Percentiles rank a stretch among this genome's conserved stretches.
These are phyloP conservation scores for Malassezia caprae DNA, from an alignment of 1,284 basidiomycete species.

Conservation along the genomic window DNA sequence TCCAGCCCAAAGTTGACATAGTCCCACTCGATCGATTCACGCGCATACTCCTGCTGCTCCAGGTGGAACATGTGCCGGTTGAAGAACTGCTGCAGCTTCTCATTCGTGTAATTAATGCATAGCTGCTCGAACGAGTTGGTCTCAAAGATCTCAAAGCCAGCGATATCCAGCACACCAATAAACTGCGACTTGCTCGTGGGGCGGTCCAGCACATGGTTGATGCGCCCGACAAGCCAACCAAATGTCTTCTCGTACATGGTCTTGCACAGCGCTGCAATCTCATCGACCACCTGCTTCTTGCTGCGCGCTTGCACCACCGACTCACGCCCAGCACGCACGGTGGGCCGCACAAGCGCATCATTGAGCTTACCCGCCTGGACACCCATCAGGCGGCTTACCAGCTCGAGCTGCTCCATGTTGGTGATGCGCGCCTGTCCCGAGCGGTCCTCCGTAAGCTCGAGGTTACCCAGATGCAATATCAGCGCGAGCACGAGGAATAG, in stretches of 20 bases:
- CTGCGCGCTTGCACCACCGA: slow-evolving; percentile 92
- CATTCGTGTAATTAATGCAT: slow-evolving; percentile 95
- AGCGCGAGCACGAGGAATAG: slow-evolving; percentile 89
- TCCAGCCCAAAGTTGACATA: slow-evolving; percentile 98
- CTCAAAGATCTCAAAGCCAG: slow-evolving; percentile 85
- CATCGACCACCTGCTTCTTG: slow-evolving; percentile 81
- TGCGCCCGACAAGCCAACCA: slow-evolving; percentile 80
- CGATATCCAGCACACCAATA: slow-evolving; percentile 97
- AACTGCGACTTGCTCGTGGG: slow-evolving; percentile 82
- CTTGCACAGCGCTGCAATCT: slow-evolving; percentile 84
- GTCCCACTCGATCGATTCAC: slow-evolving; percentile 96
- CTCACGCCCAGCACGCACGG: slow-evolving; percentile 85
- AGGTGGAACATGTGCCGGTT: slow-evolving; percentile 99
- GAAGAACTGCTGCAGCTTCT: slow-evolving; percentile 50
- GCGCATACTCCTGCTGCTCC: slow-evolving; percentile 95
- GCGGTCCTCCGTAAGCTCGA: slow-evolving; percentile 68
- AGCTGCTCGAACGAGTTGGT: slow-evolving; percentile 75
- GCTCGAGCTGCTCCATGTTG: slow-evolving; percentile 54
- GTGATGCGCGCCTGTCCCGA: slow-evolving; percentile 76
- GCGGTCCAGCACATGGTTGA: slow-evolving; percentile 86
- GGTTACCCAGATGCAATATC: slow-evolving; percentile 91
- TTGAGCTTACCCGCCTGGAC: slow-evolving; percentile 81
- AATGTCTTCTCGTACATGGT: slow-evolving; percentile 97
- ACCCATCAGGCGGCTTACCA: slow-evolving; percentile 84
- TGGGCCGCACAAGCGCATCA: slow-evolving; percentile 58